A percentile compares a stretch with the other conserved stretches of the same genome.
Evolutionary conservation across 148 eudicot species (phyloP).

Genomic region (Vaccinium macrocarpon): DNA sequence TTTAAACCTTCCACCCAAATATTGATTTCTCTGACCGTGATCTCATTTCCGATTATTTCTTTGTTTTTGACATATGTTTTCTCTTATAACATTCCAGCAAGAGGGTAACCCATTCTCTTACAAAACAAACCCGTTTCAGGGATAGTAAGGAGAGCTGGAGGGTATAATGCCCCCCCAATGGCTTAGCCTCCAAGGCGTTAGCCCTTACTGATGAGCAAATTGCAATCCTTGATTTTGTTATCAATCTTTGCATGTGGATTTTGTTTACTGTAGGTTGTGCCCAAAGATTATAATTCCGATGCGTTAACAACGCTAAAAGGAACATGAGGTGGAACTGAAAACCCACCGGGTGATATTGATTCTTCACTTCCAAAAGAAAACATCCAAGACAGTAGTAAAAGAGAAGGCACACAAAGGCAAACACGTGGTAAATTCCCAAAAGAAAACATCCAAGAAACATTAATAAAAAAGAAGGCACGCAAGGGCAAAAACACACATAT

Average conservation of each 20-base stretch:
- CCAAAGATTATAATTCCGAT: background rate
- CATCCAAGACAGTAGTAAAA: background rate
- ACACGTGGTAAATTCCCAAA: too few species aligned
- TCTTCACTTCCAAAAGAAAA: background rate
- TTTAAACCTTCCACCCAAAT: background rate
- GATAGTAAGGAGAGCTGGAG: background rate
- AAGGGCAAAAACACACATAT: background rate
- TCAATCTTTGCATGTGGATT: background rate
- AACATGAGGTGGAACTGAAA: background rate
- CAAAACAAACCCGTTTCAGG: background rate
- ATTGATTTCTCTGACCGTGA: background rate
- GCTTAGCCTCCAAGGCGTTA: background rate
- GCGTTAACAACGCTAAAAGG: background rate
- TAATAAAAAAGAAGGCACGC: background rate
- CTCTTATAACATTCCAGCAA: background rate
- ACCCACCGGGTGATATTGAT: background rate
- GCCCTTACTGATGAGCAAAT: background rate
- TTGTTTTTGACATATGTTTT: background rate
- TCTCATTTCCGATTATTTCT: background rate
- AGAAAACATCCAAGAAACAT: background rate
- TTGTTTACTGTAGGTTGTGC: background rate
- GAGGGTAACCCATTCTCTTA: background rate
- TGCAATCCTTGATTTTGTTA: background rate
- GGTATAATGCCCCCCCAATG: background rate
- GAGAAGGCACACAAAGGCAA: background rate